Evolutionary conservation across 2,329 filamentous ascomycete genomes (phyloP).

Genomic region (Trichophyton benhamiae): DNA sequence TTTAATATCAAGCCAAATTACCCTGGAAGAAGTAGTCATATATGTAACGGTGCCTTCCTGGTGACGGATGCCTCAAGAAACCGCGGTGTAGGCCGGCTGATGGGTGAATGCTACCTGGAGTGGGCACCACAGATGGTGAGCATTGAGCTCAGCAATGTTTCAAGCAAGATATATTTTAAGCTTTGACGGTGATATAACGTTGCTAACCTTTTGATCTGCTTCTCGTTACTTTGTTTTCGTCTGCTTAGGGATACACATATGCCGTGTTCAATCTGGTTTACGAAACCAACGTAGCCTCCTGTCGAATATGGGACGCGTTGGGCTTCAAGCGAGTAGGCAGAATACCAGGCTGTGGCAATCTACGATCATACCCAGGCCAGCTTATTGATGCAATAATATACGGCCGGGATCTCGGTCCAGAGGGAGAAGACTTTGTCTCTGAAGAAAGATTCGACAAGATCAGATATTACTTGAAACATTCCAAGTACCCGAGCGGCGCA

Average conservation of each 20-base stretch:
- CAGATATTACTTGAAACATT: constrained; percentile 88
- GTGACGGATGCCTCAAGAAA: constrained; percentile 62
- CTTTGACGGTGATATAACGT: not conserved
- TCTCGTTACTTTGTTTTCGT: constrained; percentile 3
- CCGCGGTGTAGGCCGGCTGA: constrained; percentile 60
- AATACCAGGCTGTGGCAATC: constrained; percentile 58
- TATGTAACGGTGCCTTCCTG: constrained; percentile 66
- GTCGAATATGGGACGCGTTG: constrained; percentile 81
- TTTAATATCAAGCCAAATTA: constrained; percentile 95
- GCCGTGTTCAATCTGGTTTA: constrained; percentile 91
- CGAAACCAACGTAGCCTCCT: constrained; percentile 82
- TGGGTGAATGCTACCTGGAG: constrained; percentile 66
- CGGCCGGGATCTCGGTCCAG: constrained; percentile 50
- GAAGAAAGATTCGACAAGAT: constrained; percentile 99
- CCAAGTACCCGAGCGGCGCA: constrained; percentile 83
- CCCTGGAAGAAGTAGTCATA: constrained; percentile 76
- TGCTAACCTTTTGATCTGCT: constrained; percentile 20
- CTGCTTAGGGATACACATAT: constrained; percentile 63
- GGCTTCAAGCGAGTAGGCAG: constrained; percentile 87
- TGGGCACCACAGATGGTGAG: constrained; percentile 54
- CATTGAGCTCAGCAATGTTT: not conserved
- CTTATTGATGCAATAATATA: constrained; percentile 67
- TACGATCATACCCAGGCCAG: constrained; percentile 56
- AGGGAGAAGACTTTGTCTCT: constrained; percentile 71
- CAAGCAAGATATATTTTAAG: not conserved